Evolutionary conservation across 345 rosid species (phyloP), one percentile per base, ranked within the genome.

Genomic region (Sisymbrium irio): DNA sequence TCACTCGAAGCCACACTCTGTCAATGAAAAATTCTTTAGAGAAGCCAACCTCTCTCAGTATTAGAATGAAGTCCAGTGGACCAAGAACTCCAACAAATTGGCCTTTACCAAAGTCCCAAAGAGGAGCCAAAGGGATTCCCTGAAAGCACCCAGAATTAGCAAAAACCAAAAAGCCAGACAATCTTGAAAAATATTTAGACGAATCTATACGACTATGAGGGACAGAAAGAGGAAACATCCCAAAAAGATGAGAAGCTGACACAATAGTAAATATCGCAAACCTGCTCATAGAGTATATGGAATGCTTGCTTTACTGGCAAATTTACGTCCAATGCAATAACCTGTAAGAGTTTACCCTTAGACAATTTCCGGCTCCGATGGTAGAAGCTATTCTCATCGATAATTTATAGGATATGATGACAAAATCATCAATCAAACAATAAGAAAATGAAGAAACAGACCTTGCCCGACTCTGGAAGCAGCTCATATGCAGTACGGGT

Each of bases 381-480:
- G 55, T 9, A 57, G 40, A 65, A 20, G 41, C 53, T 44, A 76
- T 39, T 69, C 27, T 40, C 33, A 56, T n/a, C 5, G 20, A 42
- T 41, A 71, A 50, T 56, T 10, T 59, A 49, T 19, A 28, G 37
- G 55, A 70, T 47, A 65, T 32, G 39, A 64, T 22, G 57, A 49
- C 37, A 71, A 15, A 71, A 27, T n/a, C 73, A 18, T 56, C 20
- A 74, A 74, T 67, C 66, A 79, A 62, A 57, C 68, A 33, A 15
- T 19, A 77, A 59, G 62, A 76, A 64, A 78, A 80, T 64, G 51
- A 81, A 62, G 71, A 47, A 79, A 70, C 97, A 84, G 76, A 95
- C 99, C 99, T 95, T 95, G 87, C 97, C 93, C 22, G 97, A 95
- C 84, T 88, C 92, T 8, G 99, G 99, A 79, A 95, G 92, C 73